Base-by-base conservation (phyloP, 139 green algal species). In the Monoraphidium neglectum region DNA sequence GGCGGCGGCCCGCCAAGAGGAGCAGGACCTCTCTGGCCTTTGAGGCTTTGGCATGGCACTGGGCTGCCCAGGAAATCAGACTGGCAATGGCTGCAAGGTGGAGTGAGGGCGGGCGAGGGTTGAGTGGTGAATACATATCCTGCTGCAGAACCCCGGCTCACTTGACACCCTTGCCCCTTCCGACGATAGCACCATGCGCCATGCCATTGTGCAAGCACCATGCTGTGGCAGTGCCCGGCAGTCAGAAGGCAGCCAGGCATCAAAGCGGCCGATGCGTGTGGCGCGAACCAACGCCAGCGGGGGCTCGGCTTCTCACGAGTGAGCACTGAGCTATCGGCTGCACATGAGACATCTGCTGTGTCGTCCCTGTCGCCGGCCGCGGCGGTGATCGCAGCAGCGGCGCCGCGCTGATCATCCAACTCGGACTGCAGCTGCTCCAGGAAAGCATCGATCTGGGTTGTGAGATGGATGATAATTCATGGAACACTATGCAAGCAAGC, bases 371-470 rank as follows among this genome's bases (percentile, higher is more conserved):
- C 28, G 0, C 46, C 70, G 18, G 70, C 36, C 12, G 30, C 71
- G 30, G 51, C 71, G 6, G 32, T 36, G 23, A 37, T 53, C 18
- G 62, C 37, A 2, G 37, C 18, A 12, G 82, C 67, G 4, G 51
- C 28, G 38, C 77, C 68, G 18, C 76, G 77, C 32, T 82, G 77
- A 1, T 23, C 40, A n/a, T 90, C 85, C 66, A 87, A 84, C 24
- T 87, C 73, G 3, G n/a, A 18, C 76, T 89, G 69, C 2, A 77
- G 32, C n/a, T 54, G 43, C 16, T 74, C 78, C 3, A 70, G 49
- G 59, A 76, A 80, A 2, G 26, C 6, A 28, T 80, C 74, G 59
- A 75, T 30, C 74, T 75, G 70, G 36, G 53, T 23, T 35, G 30
- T 47, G 40, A 73, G 3, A 68, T 68, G 61, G 18, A 68, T n/a